Percentiles rank a stretch among this genome's conserved stretches.
Conservation (phyloP, 805 yeast species). For the Candida xiaguanensis region DNA sequence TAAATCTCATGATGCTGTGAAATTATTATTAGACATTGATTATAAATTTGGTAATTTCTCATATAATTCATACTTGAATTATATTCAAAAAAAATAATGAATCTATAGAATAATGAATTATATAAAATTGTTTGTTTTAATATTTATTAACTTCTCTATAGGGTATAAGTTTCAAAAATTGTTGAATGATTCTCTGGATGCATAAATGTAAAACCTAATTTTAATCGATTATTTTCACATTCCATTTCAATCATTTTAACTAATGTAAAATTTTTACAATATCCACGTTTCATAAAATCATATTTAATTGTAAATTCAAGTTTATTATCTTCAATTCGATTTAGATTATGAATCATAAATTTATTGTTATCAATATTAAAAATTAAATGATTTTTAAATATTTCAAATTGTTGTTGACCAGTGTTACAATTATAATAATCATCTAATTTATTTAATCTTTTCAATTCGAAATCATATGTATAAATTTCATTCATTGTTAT, state of each 20-base stretch:
- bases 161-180: constrained; percentile 7
- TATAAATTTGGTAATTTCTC: constrained; percentile 58
- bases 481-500: not conserved
- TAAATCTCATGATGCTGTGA: constrained; percentile 58
- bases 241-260: constrained; percentile 8
- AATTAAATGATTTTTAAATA: constrained; percentile 9
- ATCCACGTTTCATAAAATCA: constrained; percentile 7
- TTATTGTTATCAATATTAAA: constrained; percentile 4
- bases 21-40: constrained; percentile 59
- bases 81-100: constrained; percentile 18
- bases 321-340: constrained; percentile 1
- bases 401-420: constrained; percentile 7
- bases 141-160: not conserved
- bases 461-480: not conserved
- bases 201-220: constrained; percentile 9
- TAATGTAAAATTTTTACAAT: constrained; percentile 8
- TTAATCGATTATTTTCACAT: not conserved
- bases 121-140: not conserved
- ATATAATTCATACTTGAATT: constrained; percentile 42
- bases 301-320: constrained; percentile 2
- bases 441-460: not conserved
- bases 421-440: constrained; percentile 9
- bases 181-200: constrained; percentile 3
- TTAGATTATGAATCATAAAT: constrained; percentile 9
- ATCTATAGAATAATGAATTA: not conserved